phyloP scores from a whole-genome alignment of 202 grass and related monocot species.

The Carex arenaria region DNA sequence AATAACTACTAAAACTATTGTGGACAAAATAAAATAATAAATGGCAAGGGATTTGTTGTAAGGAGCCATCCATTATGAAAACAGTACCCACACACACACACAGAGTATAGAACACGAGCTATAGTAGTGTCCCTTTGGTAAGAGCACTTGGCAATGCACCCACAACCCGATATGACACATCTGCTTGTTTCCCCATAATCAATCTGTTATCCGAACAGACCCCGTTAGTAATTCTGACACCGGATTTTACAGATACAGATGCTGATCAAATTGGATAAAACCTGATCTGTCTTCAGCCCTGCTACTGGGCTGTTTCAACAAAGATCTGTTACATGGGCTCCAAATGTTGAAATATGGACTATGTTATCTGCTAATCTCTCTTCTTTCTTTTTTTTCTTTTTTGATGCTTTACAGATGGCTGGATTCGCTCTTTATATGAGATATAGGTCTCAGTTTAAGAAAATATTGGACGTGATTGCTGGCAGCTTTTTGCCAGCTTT shows the following conservation, averaged over 20 bases:
- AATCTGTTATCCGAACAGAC: background rate
- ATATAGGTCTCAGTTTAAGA: slow-evolving; percentile 75
- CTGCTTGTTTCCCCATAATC: background rate
- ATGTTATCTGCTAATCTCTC: background rate
- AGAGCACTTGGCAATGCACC: background rate
- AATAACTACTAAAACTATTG: background rate
- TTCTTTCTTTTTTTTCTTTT: background rate
- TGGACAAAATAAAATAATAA: background rate
- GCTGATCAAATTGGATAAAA: background rate
- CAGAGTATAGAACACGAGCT: background rate
- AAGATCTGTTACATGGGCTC: background rate
- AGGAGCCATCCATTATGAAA: background rate
- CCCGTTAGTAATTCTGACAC: background rate
- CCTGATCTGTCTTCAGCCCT: background rate
- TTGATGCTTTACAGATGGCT: slow-evolving; percentile 47
- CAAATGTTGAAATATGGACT: background rate
- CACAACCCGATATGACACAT: background rate
- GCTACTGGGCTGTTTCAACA: background rate
- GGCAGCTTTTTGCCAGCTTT: slow-evolving; percentile 58
- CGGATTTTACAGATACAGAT: background rate
- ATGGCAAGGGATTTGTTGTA: background rate
- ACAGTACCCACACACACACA: no score
- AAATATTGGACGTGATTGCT: slow-evolving; percentile 59
- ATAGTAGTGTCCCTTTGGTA: background rate
- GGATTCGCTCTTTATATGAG: slow-evolving; percentile 67